Evolutionary conservation across 257 asterid genomes (phyloP), one percentile per base, ranked within the genome.

Genomic region (Salvia miltiorrhiza): DNA sequence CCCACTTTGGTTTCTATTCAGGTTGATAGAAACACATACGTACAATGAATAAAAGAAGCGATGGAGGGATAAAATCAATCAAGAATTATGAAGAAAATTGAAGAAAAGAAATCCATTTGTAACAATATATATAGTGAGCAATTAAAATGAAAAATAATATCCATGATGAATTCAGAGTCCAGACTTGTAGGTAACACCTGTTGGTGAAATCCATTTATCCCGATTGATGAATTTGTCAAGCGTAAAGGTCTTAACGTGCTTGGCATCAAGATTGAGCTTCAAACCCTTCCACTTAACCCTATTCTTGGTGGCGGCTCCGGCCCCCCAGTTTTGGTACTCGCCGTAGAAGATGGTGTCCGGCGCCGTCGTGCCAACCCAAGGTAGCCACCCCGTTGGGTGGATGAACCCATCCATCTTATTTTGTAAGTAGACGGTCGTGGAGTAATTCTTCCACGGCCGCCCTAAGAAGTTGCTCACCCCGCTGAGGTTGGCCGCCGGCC

Each of bases 381-480:
- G 98, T 20, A 90, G 65, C 98, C 98, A 93, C 1, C 98, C 98
- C 9, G 50, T 76, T 0, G 93, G 90, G 69, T 84, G 62, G 43
- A 92, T 86, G 35, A 88, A 78, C 2, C 74, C 30, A 7, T 54
- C 90, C 68, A 93, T 70, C 70, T 54, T 58, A 9, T 14, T 81
- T 1, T 90, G 76, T 54, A 84, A 53, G 66, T 50, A 70, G 3
- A 88, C 88, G 2, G 96, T 93, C 2, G 97, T 88, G 40, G 98
- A 93, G 62, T 85, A 77, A 24, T 88, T 83, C 67, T 90, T 93
- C 97, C 98, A 93, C 1, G 98, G 98, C 66, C 98, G 84, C 1
- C 98, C 95, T 58, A 93, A 62, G 79, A 77, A 90, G 0, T 69
- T 82, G 41, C 14, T 75, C 37, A 90, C 92, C 0, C 88, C 90